Evolutionary conservation across 164 flowering plant species (phyloP).

Genomic region (Houttuynia cordata): DNA sequence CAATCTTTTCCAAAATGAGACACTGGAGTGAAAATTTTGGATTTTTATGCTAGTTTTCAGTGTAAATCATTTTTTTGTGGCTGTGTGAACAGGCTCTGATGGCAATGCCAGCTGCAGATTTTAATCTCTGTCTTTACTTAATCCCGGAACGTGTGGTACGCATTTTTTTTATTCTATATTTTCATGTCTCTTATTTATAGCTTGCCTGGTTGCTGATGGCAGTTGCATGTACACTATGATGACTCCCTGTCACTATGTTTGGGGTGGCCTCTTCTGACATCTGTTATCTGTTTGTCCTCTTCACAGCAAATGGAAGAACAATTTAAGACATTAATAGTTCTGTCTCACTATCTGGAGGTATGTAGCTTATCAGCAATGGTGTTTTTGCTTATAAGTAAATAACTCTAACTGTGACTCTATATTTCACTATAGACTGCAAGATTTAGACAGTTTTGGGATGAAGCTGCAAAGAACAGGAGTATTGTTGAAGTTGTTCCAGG

Average conservation of each 20-base stretch:
- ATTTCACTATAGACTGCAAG: slow-evolving; percentile 65
- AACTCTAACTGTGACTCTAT: too few relatives aligned
- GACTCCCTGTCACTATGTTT: background rate
- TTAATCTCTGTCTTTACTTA: slow-evolving; percentile 90
- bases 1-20: background rate
- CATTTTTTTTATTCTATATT: background rate
- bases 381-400: too few relatives aligned
- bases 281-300: slow-evolving; percentile 3
- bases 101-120: slow-evolving; percentile 99
- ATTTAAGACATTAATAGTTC: slow-evolving; percentile 84
- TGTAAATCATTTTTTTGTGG: background rate
- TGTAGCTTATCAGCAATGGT: background rate
- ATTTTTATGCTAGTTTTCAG: background rate
- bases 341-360: slow-evolving; percentile 95
- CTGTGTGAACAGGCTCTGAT: slow-evolving; percentile 72
- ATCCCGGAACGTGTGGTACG: slow-evolving; percentile 96
- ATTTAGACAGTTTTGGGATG: slow-evolving; percentile 96
- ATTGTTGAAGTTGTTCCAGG: slow-evolving; percentile 92
- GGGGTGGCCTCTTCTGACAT: background rate
- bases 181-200: slow-evolving; percentile 1
- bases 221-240: background rate
- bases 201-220: background rate
- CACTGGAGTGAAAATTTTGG: background rate
- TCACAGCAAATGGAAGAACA: slow-evolving; percentile 98
- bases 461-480: slow-evolving; percentile 88